Base-by-base conservation (phyloP, 129 eudicot species). In the Arctium minus region DNA sequence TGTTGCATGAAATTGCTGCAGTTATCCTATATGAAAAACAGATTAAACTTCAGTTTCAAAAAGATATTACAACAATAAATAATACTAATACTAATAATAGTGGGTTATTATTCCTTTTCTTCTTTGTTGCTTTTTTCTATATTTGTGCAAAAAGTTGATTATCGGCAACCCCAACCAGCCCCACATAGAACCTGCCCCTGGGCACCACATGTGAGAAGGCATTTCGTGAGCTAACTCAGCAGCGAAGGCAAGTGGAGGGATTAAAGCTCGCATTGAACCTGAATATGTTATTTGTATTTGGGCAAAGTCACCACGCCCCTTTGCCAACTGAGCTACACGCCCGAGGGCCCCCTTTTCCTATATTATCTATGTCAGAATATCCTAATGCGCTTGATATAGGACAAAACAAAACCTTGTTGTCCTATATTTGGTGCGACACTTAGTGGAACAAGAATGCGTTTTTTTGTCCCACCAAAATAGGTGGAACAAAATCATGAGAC, bases 1-100 rank as follows among this genome's bases (percentile, higher is more conserved):
- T 85, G 86, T 74, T 77, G 82, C 18, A 78, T 64, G 33, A 39
- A 74, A 37, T 71, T 75, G 81, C 48, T 84, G 85, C 81, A 76
- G 73, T 86, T 74, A 65, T 62, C 76, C 89, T 88, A 73, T 42
- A 46, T 35, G 81, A 18, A 44, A 77, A 64, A 33, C 31, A 78
- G 6, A 78, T 65, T 39, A 77, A 62, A 32, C 44, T 81, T 72
- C 76, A 84, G 31, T 68, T 64, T 68, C 81, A 70, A 31, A 46
- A 27, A 62, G 50, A 84, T 65, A 73, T 39, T 38, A 83, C 22
- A 84, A 73, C 35, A 73, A 18, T 4, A 79, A 72, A 71, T 39
- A 29, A 50, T 18, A 8, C 75, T 35, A 12, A 39, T 74, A 17
- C 30, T n/a, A 5, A 32, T 62, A 6, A 6, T 22, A 9, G 18